Evolutionary conservation across 192 early-diverging fungal species (phyloP).

Genomic region (Coemansia sp.): DNA sequence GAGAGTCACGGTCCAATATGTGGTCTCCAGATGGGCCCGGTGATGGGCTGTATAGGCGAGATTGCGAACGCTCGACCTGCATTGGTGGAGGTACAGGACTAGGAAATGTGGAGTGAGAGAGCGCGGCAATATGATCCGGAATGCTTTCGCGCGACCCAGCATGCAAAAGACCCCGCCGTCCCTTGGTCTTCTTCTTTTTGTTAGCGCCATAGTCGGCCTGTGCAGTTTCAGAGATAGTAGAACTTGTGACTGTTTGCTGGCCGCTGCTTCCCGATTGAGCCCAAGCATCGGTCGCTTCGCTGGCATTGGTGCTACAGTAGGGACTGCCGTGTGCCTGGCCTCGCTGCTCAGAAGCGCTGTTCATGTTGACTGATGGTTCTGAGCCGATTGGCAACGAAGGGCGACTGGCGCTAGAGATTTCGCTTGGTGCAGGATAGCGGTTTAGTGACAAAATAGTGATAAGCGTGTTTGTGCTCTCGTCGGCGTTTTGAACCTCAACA

Average conservation of each 20-base stretch:
- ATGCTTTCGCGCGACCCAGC: conserved; percentile 45
- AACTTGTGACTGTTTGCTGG: background rate
- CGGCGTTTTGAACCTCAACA: conserved; percentile 48
- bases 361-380: background rate
- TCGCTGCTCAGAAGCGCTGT: conserved; percentile 12
- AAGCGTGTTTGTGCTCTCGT: conserved; percentile 44
- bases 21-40: conserved; percentile 7
- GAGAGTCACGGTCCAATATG: conserved; percentile 7
- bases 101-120: conserved; percentile 50
- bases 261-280: conserved; percentile 14
- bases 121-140: conserved; percentile 47
- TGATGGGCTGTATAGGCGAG: conserved; percentile 19
- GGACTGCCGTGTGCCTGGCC: conserved; percentile 4
- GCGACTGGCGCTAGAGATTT: conserved; percentile 11
- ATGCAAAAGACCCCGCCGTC: conserved; percentile 34
- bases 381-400: conserved; percentile 26
- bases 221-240: background rate
- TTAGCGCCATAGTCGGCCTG: background rate
- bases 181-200: conserved; percentile 25
- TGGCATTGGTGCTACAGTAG: conserved; percentile 12
- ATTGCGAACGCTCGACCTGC: conserved; percentile 29
- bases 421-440: conserved; percentile 15
- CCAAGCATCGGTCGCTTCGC: conserved; percentile 7
- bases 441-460: conserved; percentile 51
- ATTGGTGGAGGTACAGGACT: conserved; percentile 37